Evolutionary conservation across 108 stramenopile species (phyloP).

Genomic region (Fistulifera solaris): DNA sequence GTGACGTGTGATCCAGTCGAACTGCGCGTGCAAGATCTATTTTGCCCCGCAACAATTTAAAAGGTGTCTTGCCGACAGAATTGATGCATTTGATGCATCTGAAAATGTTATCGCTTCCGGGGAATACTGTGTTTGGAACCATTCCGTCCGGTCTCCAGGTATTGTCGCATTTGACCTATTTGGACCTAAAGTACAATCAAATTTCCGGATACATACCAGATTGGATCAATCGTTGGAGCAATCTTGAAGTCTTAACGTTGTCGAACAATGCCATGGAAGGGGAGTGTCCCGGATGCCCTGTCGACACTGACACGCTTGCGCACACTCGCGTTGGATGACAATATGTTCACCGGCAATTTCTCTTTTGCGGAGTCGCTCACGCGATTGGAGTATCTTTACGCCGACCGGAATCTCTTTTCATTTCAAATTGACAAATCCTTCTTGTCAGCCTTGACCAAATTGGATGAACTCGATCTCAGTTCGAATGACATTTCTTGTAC

Average conservation of each 20-base stretch:
- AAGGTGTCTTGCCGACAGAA: constrained; percentile 37
- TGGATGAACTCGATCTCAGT: constrained; percentile 28
- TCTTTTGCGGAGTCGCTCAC: constrained; percentile 1
- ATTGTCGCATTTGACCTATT: constrained; percentile 15
- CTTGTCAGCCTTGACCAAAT: constrained; percentile 6
- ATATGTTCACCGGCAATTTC: constrained; percentile 22
- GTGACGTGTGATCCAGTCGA: constrained; percentile 24
- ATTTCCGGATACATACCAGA: constrained; percentile 24
- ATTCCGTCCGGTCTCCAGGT: constrained; percentile 17
- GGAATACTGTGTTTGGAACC: constrained; percentile 20
- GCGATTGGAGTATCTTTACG: constrained; percentile 22
- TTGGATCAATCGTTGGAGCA: constrained; percentile 12
- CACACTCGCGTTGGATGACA: constrained; percentile 33
- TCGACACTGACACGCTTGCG: constrained; percentile 8
- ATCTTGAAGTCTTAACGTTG: constrained; percentile 30
- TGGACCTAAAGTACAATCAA: constrained; percentile 34
- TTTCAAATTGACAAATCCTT: constrained; percentile 13
- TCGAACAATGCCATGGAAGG: constrained; percentile 28
- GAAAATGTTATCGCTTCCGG: constrained; percentile 18
- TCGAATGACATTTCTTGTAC: constrained; percentile 13
- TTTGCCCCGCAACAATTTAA: constrained; percentile 37
- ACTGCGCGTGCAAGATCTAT: constrained; percentile 12
- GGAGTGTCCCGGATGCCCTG: constrained; percentile 12
- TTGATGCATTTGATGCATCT: constrained; percentile 23
- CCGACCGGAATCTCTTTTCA: constrained; percentile 20